phyloP scores from a whole-genome alignment of 1,139 yeast species.

The Debaryomycetaceae sp. region DNA sequence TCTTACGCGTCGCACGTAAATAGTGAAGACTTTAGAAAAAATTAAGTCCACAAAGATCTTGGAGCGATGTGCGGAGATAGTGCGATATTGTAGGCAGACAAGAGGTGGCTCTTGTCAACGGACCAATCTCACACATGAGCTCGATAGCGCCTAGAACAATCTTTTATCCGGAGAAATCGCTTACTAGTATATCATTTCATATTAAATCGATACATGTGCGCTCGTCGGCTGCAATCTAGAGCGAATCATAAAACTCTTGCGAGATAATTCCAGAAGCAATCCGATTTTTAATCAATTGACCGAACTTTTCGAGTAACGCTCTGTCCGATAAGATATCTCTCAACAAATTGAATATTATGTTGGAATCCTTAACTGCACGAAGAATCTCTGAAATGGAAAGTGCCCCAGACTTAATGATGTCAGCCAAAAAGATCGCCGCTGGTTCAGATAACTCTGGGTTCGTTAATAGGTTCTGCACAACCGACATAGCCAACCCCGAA shows the following conservation, averaged over 20 bases:
- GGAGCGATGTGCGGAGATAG: too few species aligned
- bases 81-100: too few species aligned
- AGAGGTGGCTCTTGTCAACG: too few species aligned
- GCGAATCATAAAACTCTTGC: slow-evolving; percentile 4
- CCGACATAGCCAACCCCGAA: slow-evolving; percentile 28
- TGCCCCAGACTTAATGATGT: slow-evolving; percentile 22
- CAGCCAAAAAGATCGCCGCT: slow-evolving; percentile 23
- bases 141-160: too few species aligned
- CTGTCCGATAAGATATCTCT: slow-evolving; percentile 18
- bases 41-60: too few species aligned
- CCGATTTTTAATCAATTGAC: slow-evolving; percentile 15
- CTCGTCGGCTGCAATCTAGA: slow-evolving; percentile 1
- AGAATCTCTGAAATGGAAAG: slow-evolving; percentile 19
- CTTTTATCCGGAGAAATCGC: too few species aligned
- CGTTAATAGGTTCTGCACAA: slow-evolving; percentile 23
- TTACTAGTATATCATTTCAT: too few species aligned
- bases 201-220: too few species aligned
- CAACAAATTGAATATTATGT: slow-evolving; percentile 16
- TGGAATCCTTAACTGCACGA: slow-evolving; percentile 21
- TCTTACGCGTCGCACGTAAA: too few species aligned
- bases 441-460: slow-evolving; percentile 25
- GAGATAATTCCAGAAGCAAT: slow-evolving; percentile 18
- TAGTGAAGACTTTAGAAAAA: too few species aligned
- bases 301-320: slow-evolving; percentile 18
- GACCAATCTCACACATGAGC: too few species aligned